Percentiles rank a stretch among this genome's conserved stretches.
phyloP scores from a whole-genome alignment of 306 rosid species.

The Macrotyloma uniflorum region DNA sequence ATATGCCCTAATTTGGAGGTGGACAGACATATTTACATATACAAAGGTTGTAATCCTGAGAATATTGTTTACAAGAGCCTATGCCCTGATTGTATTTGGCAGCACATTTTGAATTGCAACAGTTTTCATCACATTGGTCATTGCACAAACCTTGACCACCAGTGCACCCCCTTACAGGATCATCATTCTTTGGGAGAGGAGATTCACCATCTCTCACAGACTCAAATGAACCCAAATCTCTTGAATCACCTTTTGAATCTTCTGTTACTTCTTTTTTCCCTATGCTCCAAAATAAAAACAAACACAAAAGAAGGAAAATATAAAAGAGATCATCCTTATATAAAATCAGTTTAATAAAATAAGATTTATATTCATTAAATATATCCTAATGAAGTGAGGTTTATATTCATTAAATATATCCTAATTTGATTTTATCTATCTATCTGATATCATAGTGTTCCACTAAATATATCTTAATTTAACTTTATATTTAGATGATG shows the following conservation, averaged over 20 bases:
- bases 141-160: neutral
- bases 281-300: neutral
- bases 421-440: too few species aligned
- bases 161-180: neutral
- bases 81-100: neutral
- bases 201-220: neutral
- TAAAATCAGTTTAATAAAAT: too few species aligned
- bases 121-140: neutral
- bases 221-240: neutral
- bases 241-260: neutral
- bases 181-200: neutral
- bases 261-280: neutral
- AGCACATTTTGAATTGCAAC: constrained; percentile 3
- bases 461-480: too few species aligned
- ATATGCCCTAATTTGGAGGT: neutral
- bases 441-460: too few species aligned
- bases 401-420: too few species aligned
- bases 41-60: neutral
- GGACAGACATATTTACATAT: neutral
- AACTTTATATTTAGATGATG: too few species aligned
- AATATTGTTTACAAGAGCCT: neutral
- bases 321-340: too few species aligned
- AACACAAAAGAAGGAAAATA: neutral
- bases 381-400: too few species aligned
- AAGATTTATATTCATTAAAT: too few species aligned